Base-by-base conservation (phyloP, 2,329 filamentous ascomycete genomes). In the Metarhizium sp. region DNA sequence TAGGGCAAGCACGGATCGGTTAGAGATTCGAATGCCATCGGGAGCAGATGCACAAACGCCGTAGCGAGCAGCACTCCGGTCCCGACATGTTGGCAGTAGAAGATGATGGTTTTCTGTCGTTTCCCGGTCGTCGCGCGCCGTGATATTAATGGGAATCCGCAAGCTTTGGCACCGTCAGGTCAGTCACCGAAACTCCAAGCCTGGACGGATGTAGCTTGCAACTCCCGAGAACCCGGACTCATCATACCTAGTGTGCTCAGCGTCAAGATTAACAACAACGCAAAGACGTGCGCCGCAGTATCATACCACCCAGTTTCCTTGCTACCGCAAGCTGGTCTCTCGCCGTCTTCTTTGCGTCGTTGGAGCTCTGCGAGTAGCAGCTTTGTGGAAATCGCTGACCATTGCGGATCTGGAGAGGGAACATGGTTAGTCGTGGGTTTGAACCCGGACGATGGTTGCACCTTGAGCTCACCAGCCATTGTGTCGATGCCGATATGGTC, bases 51-150 rank as follows among this genome's bases (percentile, higher is more conserved):
- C 30, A 92, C 88, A 64, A 94, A 94, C 55, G 89, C 88, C 1
- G 89, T 94, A 11, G 90, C 88, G 59, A 94, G 86, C n/a, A 94
- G 75, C 20, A 94, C 90, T 57, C 89, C 89, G 1, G 89, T 94
- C 64, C 89, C 87, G 60, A 90, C 87, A 71, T 90, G 87, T 60
- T 87, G 82, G 63, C 83, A 85, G 59, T 85, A 74, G 67, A 87
- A 86, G 59, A 87, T 77, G 62, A 87, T 77, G 25, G 69, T 76
- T 59, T 76, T 77, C 53, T 85, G 84, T 54, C 79, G 78, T 52
- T 75, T 78, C 55, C 83, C 76, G 51, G 77, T 76, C 42, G 78
- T 79, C 42, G 78, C 74, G 59, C 81, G 78, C 53, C 80, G 78
- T 10, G 82, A 85, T 54, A 88, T 70, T 38, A 88, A 72, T 1